Percentiles rank a stretch among this genome's conserved stretches.
phyloP scores from a whole-genome alignment of 2,329 filamentous ascomycete genomes.

The Plectosphaerella plurivora region DNA sequence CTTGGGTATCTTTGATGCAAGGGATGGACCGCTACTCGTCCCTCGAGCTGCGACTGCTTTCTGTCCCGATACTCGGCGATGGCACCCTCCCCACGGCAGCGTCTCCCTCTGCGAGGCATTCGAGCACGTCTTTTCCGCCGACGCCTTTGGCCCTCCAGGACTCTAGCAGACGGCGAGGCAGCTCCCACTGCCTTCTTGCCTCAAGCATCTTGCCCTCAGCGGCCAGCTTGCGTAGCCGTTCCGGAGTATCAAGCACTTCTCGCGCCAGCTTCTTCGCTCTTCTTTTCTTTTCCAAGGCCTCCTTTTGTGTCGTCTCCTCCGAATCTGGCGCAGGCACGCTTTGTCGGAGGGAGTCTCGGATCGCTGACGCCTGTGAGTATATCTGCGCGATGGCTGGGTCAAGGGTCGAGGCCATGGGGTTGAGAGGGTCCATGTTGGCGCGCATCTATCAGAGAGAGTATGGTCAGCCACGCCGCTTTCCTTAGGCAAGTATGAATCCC shows the following conservation, averaged over 20 bases:
- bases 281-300: slow-evolving; percentile 26
- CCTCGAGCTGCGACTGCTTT: slow-evolving; percentile 7
- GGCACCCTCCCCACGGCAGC: slow-evolving; percentile 31
- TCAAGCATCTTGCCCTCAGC: slow-evolving; percentile 55
- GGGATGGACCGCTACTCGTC: slow-evolving; percentile 9
- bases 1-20: background rate
- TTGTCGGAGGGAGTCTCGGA: slow-evolving; percentile 46
- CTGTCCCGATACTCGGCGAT: slow-evolving; percentile 1
- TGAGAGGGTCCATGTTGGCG: slow-evolving; percentile 73
- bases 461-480: background rate
- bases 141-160: slow-evolving; percentile 51
- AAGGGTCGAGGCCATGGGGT: slow-evolving; percentile 68
- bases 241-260: slow-evolving; percentile 59
- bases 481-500: background rate
- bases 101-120: slow-evolving; percentile 51
- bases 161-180: slow-evolving; percentile 45
- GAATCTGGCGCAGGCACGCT: slow-evolving; percentile 42
- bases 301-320: slow-evolving; percentile 26
- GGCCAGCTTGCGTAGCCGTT: slow-evolving; percentile 53
- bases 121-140: slow-evolving; percentile 50
- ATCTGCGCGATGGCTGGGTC: slow-evolving; percentile 72
- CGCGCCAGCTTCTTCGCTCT: slow-evolving; percentile 52
- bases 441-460: slow-evolving; percentile 52
- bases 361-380: slow-evolving; percentile 55
- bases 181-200: slow-evolving; percentile 53